Evolutionary conservation across 441 rosid genomes (phyloP), one percentile per base, ranked within the genome.

Genomic region (Jatropha multifida): DNA sequence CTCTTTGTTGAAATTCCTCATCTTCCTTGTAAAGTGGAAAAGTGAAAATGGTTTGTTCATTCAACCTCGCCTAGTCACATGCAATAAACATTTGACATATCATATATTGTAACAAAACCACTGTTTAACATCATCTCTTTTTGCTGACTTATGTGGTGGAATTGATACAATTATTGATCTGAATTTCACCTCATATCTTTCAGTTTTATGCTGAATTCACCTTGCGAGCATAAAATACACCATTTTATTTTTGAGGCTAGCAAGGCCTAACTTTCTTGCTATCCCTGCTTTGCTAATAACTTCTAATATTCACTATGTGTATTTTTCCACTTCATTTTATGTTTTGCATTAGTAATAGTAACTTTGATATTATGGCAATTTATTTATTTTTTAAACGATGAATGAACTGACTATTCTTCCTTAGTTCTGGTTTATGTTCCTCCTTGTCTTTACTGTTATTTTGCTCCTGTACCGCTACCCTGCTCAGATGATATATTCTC

Each of bases 21-120:
- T 83, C 76, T 86, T 88, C 77, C 83, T 95, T 69, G 77, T 93
- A 61, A 84, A 79, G 77, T 95, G 99, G 99, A 93, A 93, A 82
- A 55, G 72, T 73, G 86, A 85, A 84, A 83, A 77, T 41, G 97
- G 99, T 92, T 86, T 49, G 85, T 69, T 67, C 10, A 71, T 71
- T 76, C 56, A 56, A 46, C 77, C 71, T 68, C 71, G 70, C 40
- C 69, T 69, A 76, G 63, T 65, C 26, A 38, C 23, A 38, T 66
- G 73, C 41, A 55, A 40, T 52, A 4, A 27, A 54, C 7, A 13
- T 48, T 55, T 42, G 23, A 20, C 26, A 26, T 48, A 42, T 17
- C 32, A 32, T 32, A 32, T 32, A 32, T 32, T n/a, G 14, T 54
- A 63, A 20, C 69, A 51, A 72, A 54, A 15, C 14, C 38, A 32